phyloP scores from a whole-genome alignment of 768 basidiomycete species.

The Hygrophorus pudorinus region DNA sequence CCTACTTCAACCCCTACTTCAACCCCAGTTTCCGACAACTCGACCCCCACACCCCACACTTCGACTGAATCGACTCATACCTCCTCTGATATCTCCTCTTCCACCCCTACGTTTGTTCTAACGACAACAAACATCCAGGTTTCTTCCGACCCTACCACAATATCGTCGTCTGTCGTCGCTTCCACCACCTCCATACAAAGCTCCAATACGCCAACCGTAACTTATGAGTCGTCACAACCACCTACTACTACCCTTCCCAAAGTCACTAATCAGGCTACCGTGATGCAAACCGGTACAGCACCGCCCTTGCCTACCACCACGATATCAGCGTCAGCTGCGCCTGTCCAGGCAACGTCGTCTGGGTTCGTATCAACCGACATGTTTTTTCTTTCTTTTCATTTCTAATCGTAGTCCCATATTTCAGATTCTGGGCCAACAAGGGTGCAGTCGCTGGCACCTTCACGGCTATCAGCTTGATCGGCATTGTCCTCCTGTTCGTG shows the following conservation, averaged over 20 bases:
- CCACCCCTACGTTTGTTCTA: background rate
- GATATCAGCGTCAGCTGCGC: background rate
- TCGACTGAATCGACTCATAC: background rate
- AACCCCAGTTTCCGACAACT: background rate
- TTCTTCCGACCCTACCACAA: background rate
- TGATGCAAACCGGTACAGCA: background rate
- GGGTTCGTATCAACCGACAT: background rate
- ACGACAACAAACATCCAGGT: background rate
- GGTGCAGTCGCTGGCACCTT: conserved; percentile 39
- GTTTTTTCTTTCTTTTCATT: background rate
- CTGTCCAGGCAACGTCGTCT: background rate
- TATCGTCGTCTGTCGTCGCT: background rate
- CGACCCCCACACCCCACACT: background rate
- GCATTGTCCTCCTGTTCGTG: conserved; percentile 19
- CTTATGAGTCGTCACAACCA: background rate
- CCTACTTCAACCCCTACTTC: background rate
- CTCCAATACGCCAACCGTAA: too few species aligned
- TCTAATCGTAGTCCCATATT: background rate
- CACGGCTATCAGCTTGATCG: conserved; percentile 28
- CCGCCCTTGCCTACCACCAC: background rate
- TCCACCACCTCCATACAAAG: too few species aligned
- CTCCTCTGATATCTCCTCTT: background rate
- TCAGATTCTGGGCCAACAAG: conserved; percentile 38
- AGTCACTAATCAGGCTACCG: background rate
- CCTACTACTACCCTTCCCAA: background rate